Evolutionary conservation across 208 protist genomes (phyloP).

Genomic region (Pavlovales sp.): DNA sequence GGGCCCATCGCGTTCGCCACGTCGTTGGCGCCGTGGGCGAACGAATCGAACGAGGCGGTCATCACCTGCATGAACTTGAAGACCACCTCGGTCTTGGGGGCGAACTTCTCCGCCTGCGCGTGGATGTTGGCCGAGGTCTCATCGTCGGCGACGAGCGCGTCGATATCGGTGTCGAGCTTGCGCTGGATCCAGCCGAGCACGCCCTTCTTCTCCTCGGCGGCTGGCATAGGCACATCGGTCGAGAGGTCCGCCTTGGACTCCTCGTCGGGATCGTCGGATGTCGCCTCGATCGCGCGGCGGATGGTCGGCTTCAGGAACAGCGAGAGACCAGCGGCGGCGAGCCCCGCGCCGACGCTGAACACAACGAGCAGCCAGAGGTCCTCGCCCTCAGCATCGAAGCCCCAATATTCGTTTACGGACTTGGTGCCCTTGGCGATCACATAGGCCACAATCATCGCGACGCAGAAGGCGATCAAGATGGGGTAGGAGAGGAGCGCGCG

Average conservation of each 20-base stretch:
- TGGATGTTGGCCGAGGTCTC: background rate
- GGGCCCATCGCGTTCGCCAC: conserved; percentile 57
- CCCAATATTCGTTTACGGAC: conserved; percentile 10
- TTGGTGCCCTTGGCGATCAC: conserved; percentile 40
- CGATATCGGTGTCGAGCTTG: background rate
- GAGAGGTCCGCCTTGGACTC: background rate
- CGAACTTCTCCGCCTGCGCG: background rate
- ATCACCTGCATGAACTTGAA: conserved; percentile 50
- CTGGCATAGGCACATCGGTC: too few species aligned
- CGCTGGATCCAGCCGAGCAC: too few species aligned
- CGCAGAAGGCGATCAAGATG: conserved; percentile 37
- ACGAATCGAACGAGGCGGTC: conserved; percentile 37
- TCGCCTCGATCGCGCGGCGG: background rate
- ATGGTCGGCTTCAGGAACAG: background rate
- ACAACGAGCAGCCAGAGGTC: conserved; percentile 12
- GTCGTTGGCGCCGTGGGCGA: conserved; percentile 62
- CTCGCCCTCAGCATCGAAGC: background rate
- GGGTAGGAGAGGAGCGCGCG: conserved; percentile 22
- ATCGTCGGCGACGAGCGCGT: background rate
- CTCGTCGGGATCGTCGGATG: too few species aligned
- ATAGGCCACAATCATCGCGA: background rate
- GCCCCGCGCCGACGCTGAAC: background rate
- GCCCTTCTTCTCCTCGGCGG: too few species aligned
- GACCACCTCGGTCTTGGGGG: conserved; percentile 28
- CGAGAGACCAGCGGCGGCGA: background rate